Base-by-base conservation (phyloP, 805 yeast genomes). In the Starmera quercuum region DNA sequence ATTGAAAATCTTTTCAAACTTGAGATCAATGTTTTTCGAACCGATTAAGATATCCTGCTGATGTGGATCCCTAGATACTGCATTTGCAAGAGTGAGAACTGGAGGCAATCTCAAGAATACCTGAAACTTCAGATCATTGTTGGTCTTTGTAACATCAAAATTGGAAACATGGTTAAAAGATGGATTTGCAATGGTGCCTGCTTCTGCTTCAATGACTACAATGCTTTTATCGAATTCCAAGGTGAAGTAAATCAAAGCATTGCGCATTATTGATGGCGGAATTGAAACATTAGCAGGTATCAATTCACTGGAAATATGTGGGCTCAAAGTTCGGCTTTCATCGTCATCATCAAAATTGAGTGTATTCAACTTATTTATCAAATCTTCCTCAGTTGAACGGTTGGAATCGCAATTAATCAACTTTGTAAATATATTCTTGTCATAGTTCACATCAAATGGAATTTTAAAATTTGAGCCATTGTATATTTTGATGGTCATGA, bases 221-320 rank as follows among this genome's bases (percentile, higher is more conserved):
- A 88, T 92, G 32, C 90, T 86, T 59, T 92, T 92, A 60, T 92
- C 99, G 54, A 87, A 90, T 59, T 92, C 99, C 29, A 92, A 68
- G 2, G 95, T 86, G 49, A 88, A 71, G 57, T 84, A 85, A 25
- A 92, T 70, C 39, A 95, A 68, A 13, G 92, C 74, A 45, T 75
- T 76, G 41, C 74, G 68, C 23, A 70, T 61, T 33, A 66, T 66
- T 44, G 77, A 52, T 20, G 71, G 70, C 12, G 83, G 78, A 29
- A 74, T 61, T 31, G 73, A 61, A 29, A 75, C 63, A 28, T 71
- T 63, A 12, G 80, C 68, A 27, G 85, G 79, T 29, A 78, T 63
- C 28, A 54, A 20, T n/a, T 27, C 20, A 21, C 46, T 22, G 12
- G 31, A 58, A 27, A 54, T 51, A 18, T 48, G 49, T 1, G 59